phyloP scores from a whole-genome alignment of 768 basidiomycete species.

The Podaxis pistillaris region DNA sequence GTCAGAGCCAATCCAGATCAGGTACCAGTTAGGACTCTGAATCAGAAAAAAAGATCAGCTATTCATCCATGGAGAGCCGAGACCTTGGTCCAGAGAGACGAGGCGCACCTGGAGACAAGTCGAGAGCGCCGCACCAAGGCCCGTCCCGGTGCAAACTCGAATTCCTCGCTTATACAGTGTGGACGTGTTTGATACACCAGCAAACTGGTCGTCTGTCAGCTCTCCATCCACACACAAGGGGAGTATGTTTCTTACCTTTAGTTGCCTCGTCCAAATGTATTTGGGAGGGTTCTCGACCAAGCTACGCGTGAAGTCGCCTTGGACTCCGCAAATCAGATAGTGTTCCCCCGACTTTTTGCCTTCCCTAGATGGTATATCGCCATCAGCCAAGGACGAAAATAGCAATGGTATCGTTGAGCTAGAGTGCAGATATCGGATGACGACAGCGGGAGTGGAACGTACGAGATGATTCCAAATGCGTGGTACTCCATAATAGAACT shows the following conservation, averaged over 20 bases:
- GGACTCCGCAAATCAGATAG: conserved; percentile 83
- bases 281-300: conserved; percentile 73
- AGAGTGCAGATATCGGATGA: background rate
- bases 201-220: conserved; percentile 45
- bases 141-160: conserved; percentile 83
- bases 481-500: conserved; percentile 79
- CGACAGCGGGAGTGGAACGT: conserved; percentile 20
- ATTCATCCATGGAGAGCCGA: background rate
- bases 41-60: background rate
- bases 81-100: background rate
- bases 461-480: conserved; percentile 85
- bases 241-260: conserved; percentile 54
- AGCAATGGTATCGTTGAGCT: conserved; percentile 4
- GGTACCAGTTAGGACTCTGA: conserved; percentile 57
- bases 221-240: background rate
- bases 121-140: conserved; percentile 77
- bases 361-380: conserved; percentile 43
- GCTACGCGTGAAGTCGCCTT: conserved; percentile 77
- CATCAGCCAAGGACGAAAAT: background rate
- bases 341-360: conserved; percentile 72
- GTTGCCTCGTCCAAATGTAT: conserved; percentile 74
- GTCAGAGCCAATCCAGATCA: conserved; percentile 84
- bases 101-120: conserved; percentile 74
- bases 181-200: conserved; percentile 81
- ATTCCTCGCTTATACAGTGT: conserved; percentile 76